Evolutionary conservation across 192 early-diverging fungal species (phyloP), one percentile per base, ranked within the genome.

Genomic region (Backusella westeae): DNA sequence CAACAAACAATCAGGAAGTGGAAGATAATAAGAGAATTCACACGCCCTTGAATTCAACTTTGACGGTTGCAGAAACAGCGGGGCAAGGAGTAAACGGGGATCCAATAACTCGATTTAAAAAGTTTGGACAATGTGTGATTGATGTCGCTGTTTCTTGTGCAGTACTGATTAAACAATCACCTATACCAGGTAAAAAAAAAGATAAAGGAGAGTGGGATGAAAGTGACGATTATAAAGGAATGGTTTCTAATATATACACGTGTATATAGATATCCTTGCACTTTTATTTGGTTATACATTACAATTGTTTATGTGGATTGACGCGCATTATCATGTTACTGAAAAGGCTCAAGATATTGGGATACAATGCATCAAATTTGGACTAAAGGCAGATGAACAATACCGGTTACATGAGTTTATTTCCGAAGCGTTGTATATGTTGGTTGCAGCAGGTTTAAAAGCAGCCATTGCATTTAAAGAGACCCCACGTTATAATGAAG

Each of bases 401-500:
- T 89, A 89, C 76, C 83, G 81, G 1, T 77, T 89, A 36, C 87
- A 89, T 56, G 84, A 85, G 70, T 80, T 78, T 35, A 77, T 85
- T 4, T 84, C 84, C 2, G 86, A 89, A 65, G 79, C 81, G 12
- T 53, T 87, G 34, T 89, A 84, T 53, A 85, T 81, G 2, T 75
- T 81, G 0, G 35, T 86, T 12, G 85, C 87, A 1, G 87, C 85
- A 6, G 71, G 80, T 32, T 78, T 89, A 68, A 89, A 85, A 53
- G 87, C 87, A 5, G 85, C 80, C 3, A 81, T 89, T 46, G 87
- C 87, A 12, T 89, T 84, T 67, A 89, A 86, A 46, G 86, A 89
- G 69, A 77, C 84, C 0, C 85, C 87, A 9, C 77, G 85, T 38
- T 53, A 52, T 71, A 2, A 71, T 59, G 67, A 75, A 41, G 35